Evolutionary conservation across 106 monocot genomes (phyloP).

Genomic region (Dioscorea dumetorum): DNA sequence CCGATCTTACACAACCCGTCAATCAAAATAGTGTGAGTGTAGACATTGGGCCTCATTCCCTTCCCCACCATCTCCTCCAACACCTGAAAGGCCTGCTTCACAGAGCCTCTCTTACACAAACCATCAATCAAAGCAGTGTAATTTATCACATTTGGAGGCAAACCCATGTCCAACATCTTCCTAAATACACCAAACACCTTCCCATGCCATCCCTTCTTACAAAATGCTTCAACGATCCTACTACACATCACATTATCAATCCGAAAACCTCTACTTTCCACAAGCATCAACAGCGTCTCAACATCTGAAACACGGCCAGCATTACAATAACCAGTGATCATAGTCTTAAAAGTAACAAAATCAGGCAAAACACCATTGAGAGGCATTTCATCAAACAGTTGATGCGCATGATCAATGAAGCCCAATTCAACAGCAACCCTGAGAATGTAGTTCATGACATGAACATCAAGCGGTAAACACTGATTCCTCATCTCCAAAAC

Average conservation of each 20-base stretch:
- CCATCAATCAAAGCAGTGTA: conserved; percentile 82
- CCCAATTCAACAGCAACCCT: conserved; percentile 40
- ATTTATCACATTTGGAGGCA: conserved; percentile 78
- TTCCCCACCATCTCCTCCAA: conserved; percentile 78
- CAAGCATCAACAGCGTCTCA: conserved; percentile 40
- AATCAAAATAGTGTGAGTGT: conserved; percentile 79
- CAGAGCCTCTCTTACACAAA: conserved; percentile 73
- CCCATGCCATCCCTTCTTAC: conserved; percentile 40
- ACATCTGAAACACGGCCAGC: conserved; percentile 31
- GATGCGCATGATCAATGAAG: conserved; percentile 24
- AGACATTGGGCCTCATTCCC: conserved; percentile 87
- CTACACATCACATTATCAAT: conserved; percentile 79
- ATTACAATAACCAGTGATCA: conserved; percentile 50
- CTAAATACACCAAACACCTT: conserved; percentile 43
- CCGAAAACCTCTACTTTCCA: conserved; percentile 39
- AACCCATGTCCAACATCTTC: conserved; percentile 52
- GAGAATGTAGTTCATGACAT: conserved; percentile 62
- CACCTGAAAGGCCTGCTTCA: conserved; percentile 90
- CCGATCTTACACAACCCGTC: conserved; percentile 93
- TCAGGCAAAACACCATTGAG: conserved; percentile 34
- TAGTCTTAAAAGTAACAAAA: conserved; percentile 43
- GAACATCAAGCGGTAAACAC: conserved; percentile 54
- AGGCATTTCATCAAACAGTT: conserved; percentile 77
- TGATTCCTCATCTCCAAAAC: conserved; percentile 87
- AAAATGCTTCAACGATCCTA: conserved; percentile 49